Evolutionary conservation across 805 yeast genomes (phyloP), one percentile per base, ranked within the genome.

Genomic region (Saturnispora galanensis): DNA sequence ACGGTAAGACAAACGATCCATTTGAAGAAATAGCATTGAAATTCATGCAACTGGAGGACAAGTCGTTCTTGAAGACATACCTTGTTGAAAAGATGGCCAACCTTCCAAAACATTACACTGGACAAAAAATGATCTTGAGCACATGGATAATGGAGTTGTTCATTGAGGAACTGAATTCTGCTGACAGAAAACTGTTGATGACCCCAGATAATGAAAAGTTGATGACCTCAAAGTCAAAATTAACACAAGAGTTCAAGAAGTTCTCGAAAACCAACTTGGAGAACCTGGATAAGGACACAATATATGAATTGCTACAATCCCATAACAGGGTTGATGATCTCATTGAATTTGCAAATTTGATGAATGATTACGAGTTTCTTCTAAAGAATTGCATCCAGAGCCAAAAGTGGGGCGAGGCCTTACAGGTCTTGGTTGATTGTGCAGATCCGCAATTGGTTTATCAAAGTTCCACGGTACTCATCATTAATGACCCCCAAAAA

Each of bases 381-480:
- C 59, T 89, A 29, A 68, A 77, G 6, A 78, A 81, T 59, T 77
- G 88, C 74, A 70, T 89, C 10, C 74, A 79, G 42, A 58, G 70
- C 26, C 82, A 80, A 49, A 73, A 79, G 48, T 93, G 96, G 95
- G 59, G 66, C 11, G 80, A 80, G 46, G 83, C 95, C 0, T 59
- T 86, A 42, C 74, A 74, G 42, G 73, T 78, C 0, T 52, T 82
- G 33, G 54, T 77, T n/a, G 65, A 69, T 33, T 68, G 74, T 36
- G 69, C 71, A 35, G 71, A 73, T 35, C 64, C 70, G 0, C 57
- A 63, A 0, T 56, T 76, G 8, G 72, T 84, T 5, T 85, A 87
- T 63, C 73, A 74, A 49, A 78, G 79, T 48, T 71, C 97, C 1
- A 78, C 82, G 0, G 79, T 79, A 0, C 60, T 93, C 33, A 59